Conservation (phyloP, 257 asterid species). For the Fraxinus excelsior region DNA sequence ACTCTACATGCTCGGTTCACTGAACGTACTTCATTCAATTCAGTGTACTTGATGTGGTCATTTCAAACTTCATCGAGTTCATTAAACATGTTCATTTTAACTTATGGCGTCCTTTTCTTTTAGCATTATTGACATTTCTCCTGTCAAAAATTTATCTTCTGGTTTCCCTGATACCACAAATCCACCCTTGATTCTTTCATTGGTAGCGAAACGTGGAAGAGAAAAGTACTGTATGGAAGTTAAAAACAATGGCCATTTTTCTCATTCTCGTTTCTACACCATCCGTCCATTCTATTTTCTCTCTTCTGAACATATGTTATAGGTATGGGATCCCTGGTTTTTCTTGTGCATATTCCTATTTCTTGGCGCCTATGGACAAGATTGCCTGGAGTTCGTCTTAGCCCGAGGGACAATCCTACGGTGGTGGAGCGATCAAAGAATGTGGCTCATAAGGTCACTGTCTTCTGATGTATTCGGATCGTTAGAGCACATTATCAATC, state of each 20-base stretch:
- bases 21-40: too few species aligned
- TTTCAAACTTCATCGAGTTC: background rate
- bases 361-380: conserved; percentile 28
- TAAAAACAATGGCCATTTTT: background rate
- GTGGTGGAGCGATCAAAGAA: conserved; percentile 61
- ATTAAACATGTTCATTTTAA: too few species aligned
- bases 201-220: background rate
- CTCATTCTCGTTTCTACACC: background rate
- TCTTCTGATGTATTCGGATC: conserved; percentile 36
- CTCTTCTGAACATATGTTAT: background rate
- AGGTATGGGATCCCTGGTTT: conserved; percentile 25
- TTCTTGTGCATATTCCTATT: conserved; percentile 18
- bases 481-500: conserved; percentile 32
- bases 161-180: background rate
- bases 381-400: conserved; percentile 18
- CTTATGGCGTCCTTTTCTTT: too few species aligned
- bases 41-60: background rate
- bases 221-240: too few species aligned
- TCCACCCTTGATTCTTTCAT: background rate
- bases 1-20: too few species aligned
- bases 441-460: conserved; percentile 47
- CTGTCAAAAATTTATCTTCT: background rate
- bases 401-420: conserved; percentile 14
- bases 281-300: too few species aligned
- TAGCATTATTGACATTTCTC: background rate